Evolutionary conservation across 441 rosid species (phyloP).

Genomic region (Brassica balearica): DNA sequence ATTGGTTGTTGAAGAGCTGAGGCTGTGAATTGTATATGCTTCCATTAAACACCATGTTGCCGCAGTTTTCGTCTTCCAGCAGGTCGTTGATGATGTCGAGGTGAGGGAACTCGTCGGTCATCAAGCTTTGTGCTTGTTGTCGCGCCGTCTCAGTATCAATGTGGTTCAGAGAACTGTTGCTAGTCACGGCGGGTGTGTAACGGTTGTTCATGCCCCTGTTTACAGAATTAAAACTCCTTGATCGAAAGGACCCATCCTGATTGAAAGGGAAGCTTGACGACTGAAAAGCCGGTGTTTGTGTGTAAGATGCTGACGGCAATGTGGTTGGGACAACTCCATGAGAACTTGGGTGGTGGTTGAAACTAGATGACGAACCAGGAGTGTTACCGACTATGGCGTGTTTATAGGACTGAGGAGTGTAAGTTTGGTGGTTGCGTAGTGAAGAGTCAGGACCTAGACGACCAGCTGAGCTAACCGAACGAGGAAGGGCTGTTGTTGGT

Average conservation of each 20-base stretch:
- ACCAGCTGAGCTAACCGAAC: slow-evolving; percentile 87
- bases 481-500: slow-evolving; percentile 67
- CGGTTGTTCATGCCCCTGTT: slow-evolving; percentile 25
- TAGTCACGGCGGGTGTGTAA: not conserved
- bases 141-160: slow-evolving; percentile 12
- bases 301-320: slow-evolving; percentile 47
- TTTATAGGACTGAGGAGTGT: slow-evolving; percentile 76
- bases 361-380: slow-evolving; percentile 57
- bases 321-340: slow-evolving; percentile 57
- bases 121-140: slow-evolving; percentile 54
- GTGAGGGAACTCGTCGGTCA: slow-evolving; percentile 92
- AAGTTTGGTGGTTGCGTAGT: slow-evolving; percentile 53
- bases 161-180: slow-evolving; percentile 38
- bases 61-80: slow-evolving; percentile 86
- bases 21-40: slow-evolving; percentile 51
- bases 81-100: slow-evolving; percentile 95
- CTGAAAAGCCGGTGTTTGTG: slow-evolving; percentile 55
- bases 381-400: slow-evolving; percentile 83
- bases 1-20: slow-evolving; percentile 57
- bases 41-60: slow-evolving; percentile 50
- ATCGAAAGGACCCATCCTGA: slow-evolving; percentile 55
- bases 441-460: slow-evolving; percentile 74
- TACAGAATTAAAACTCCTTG: slow-evolving; percentile 31
- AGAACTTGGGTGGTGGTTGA: slow-evolving; percentile 54
- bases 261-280: slow-evolving; percentile 59